Percentiles rank a stretch among this genome's conserved stretches.
These are phyloP conservation scores for Herpomyces periplanetae DNA, from an alignment of 2,329 filamentous ascomycete genomes.

Conservation along the genomic window DNA sequence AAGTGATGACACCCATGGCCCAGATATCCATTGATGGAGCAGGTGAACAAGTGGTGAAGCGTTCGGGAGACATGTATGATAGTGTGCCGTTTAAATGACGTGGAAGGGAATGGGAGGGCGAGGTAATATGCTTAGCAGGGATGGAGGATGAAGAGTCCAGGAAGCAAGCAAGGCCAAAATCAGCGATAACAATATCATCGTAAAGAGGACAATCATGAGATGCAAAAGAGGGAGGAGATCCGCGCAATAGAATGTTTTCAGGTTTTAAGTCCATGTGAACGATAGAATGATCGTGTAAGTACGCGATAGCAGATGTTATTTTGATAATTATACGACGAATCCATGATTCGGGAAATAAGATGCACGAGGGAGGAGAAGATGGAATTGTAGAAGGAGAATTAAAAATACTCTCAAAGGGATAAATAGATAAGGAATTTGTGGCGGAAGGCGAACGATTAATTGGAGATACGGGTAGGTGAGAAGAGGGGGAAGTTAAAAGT, in stretches of 20 bases:
- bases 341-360: no score
- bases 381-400: conserved; percentile 88
- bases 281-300: conserved; percentile 91
- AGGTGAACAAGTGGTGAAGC: conserved; percentile 19
- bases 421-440: no score
- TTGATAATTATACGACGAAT: no score
- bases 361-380: conserved; percentile 84
- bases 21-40: conserved; percentile 28
- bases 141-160: no score
- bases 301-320: conserved; percentile 96
- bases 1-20: conserved; percentile 93
- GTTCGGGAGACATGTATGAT: conserved; percentile 95
- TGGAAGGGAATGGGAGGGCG: no score
- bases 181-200: conserved; percentile 83
- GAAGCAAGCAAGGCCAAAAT: conserved; percentile 77
- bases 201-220: no score
- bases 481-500: no score
- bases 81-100: conserved; percentile 79
- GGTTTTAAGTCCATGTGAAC: conserved; percentile 92
- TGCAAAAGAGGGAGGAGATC: conserved; percentile 89
- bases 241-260: conserved; percentile 76
- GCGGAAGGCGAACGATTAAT: no score
- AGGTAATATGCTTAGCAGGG: no score
- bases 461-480: no score
- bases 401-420: no score